Evolutionary conservation across 2,329 filamentous ascomycete species (phyloP), one percentile per base, ranked within the genome.

Genomic region (Penicillium palitans): DNA sequence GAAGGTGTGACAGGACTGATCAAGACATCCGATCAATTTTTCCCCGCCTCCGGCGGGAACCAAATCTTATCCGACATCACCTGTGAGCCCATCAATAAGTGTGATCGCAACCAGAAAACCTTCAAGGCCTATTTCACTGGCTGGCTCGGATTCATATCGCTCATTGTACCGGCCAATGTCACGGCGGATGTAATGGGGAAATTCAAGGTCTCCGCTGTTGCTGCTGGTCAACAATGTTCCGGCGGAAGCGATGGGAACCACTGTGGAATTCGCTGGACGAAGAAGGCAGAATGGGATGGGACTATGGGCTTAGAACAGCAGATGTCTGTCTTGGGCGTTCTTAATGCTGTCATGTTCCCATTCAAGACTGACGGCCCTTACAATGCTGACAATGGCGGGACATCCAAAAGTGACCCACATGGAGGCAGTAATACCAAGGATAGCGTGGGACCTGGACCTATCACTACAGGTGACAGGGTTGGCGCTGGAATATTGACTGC

Each of bases 121-220:
- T 90, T 87, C 81, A 90, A 90, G 74, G 86, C 86, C 41, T 87
- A 86, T 61, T 77, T 89, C 17, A 81, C 85, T 66, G 82, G 86
- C 39, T 89, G 86, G 84, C 76, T 90, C 66, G 79, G 84, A 2
- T 78, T 81, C 21, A 80, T 83, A 1, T 81, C 83, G 3, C 80
- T 86, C 66, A 59, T 90, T 15, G 87, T 83, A 0, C 87, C 87
- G 0, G 80, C 80, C 53, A 48, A 55, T 53, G 84, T 82, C 1
- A 70, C 71, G 21, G 72, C 79, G 0, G 75, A 69, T 24, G 84
- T 90, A 63, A 74, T 83, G 59, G 80, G 83, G 1, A 78, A 83
- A 29, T 78, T 90, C 15, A 74, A 76, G 44, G 80, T 73, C 0
- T 88, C 86, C 2, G 78, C 87, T 7, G 61, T 78, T 52, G 85